Evolutionary conservation across 139 green algal species (phyloP), one percentile per base, ranked within the genome.

Genomic region (Asterochloris sp.): DNA sequence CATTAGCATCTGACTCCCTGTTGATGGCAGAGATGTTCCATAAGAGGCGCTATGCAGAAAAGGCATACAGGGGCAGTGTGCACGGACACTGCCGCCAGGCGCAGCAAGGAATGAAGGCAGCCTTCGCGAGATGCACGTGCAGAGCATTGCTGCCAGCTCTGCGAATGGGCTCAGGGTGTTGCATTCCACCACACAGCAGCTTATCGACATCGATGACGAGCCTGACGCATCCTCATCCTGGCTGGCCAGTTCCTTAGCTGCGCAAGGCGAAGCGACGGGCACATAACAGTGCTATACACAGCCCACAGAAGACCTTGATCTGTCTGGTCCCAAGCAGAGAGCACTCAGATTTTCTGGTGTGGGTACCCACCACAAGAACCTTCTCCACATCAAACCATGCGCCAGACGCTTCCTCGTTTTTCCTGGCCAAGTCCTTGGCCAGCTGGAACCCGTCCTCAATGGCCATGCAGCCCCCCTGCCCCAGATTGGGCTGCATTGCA

Each of bases 401-500:
- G 21, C 28, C 61, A 26, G 73, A 66, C 71, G 64, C 83, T 14
- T 81, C n/a, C 15, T 82, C 73, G 60, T 90, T 78, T 13, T 86
- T 85, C 11, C 87, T 54, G 19, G 67, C 84, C 15, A 96, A 81
- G 80, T 92, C 88, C 19, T 85, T 74, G 4, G 86, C 89, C 61
- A 98, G 89, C 85, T 95, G 89, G 86, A 93, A 96, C 1, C 89
- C 93, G 73, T 97, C 94, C 87, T 98, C 95, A 69, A 98, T 97
- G 19, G 95, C 95, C 95, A 98, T 97, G 90, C 97, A 98, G 17
- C 95, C 95, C 24, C 97, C 96, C 85, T 98, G 97, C 10, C 97
- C 97, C 84, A 99, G 89, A 90, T 99, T 99, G 82, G 97, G 97
- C 92, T 98, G 96, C 96, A 99, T 98, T 16, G 97, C 95, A 83